Percentiles rank a stretch among this genome's conserved stretches.
These are phyloP conservation scores for Scedosporium minutisporum DNA, from an alignment of 2,329 filamentous ascomycete genomes.

Conservation along the genomic window DNA sequence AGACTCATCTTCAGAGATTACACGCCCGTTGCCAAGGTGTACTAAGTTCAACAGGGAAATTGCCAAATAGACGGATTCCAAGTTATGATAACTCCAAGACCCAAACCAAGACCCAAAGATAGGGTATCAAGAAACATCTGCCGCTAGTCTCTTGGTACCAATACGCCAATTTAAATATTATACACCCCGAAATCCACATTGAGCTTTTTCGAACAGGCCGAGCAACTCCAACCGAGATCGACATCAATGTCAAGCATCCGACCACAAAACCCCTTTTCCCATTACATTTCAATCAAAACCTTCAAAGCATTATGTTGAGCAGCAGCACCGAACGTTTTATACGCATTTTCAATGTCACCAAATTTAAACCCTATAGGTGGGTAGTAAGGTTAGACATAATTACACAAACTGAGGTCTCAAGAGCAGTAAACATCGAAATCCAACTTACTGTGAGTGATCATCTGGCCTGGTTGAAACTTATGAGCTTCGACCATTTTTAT, in stretches of 20 bases:
- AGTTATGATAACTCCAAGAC: too few species aligned
- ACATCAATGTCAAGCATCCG: background rate
- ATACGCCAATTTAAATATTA: too few species aligned
- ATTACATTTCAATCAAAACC: conserved; percentile 26
- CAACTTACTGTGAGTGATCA: conserved; percentile 36
- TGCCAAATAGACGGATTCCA: too few species aligned
- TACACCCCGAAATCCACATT: too few species aligned
- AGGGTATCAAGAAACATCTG: too few species aligned
- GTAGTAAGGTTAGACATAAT: background rate
- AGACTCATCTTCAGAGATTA: too few species aligned
- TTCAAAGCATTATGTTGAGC: conserved; percentile 33
- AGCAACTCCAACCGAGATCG: too few species aligned
- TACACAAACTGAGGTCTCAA: background rate
- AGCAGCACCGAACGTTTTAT: conserved; percentile 30
- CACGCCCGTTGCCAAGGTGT: too few species aligned
- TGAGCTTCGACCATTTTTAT: conserved; percentile 32
- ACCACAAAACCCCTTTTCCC: background rate
- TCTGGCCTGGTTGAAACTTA: conserved; percentile 27
- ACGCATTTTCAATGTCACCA: conserved; percentile 31
- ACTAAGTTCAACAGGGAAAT: too few species aligned
- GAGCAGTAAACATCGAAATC: background rate
- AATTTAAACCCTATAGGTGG: conserved; percentile 26
- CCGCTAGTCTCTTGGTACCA: too few species aligned
- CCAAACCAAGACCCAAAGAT: too few species aligned
- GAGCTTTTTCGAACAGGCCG: too few species aligned